Percentiles rank a stretch among this genome's conserved stretches.
phyloP scores from a whole-genome alignment of 2,329 filamentous ascomycete genomes.

The Bipolaris cookei region DNA sequence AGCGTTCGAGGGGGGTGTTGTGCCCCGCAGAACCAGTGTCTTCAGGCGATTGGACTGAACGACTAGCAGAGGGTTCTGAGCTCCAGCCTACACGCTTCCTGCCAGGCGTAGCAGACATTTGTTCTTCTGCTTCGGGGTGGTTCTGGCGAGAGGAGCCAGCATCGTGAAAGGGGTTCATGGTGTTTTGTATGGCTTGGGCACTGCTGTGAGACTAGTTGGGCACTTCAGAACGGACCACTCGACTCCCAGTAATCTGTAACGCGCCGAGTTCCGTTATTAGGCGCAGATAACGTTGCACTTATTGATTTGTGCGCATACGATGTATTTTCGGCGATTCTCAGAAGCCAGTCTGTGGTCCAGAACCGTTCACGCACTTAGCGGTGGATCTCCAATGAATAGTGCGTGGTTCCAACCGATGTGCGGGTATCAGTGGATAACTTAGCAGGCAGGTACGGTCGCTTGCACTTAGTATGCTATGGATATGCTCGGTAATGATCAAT shows the following conservation, averaged over 20 bases:
- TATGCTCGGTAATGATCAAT: neutral
- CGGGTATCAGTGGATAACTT: slow-evolving; percentile 29
- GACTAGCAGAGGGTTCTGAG: slow-evolving; percentile 25
- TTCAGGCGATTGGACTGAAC: slow-evolving; percentile 29
- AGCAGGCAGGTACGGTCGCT: slow-evolving; percentile 10
- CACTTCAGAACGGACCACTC: slow-evolving; percentile 10
- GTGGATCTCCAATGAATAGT: slow-evolving; percentile 24
- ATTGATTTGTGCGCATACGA: slow-evolving; percentile 19
- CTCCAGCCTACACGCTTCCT: slow-evolving; percentile 48
- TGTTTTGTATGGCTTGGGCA: slow-evolving; percentile 28
- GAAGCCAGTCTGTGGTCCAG: slow-evolving; percentile 18
- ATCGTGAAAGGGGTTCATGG: slow-evolving; percentile 38
- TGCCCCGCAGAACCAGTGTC: slow-evolving; percentile 37
- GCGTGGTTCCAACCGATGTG: slow-evolving; percentile 23
- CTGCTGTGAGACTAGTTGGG: slow-evolving; percentile 11
- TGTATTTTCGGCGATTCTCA: slow-evolving; percentile 21
- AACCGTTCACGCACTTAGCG: slow-evolving; percentile 24
- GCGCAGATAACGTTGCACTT: slow-evolving; percentile 23
- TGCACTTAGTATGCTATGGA: neutral
- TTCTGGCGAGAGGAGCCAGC: slow-evolving; percentile 22
- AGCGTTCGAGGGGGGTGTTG: slow-evolving; percentile 38
- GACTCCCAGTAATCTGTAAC: slow-evolving; percentile 21
- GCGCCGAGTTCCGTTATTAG: slow-evolving; percentile 23
- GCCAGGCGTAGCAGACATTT: slow-evolving; percentile 36
- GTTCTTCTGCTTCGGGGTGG: slow-evolving; percentile 29